Evolutionary conservation across 495 filamentous ascomycete species (phyloP), one percentile per base, ranked within the genome.

Genomic region (Neurospora sp.): DNA sequence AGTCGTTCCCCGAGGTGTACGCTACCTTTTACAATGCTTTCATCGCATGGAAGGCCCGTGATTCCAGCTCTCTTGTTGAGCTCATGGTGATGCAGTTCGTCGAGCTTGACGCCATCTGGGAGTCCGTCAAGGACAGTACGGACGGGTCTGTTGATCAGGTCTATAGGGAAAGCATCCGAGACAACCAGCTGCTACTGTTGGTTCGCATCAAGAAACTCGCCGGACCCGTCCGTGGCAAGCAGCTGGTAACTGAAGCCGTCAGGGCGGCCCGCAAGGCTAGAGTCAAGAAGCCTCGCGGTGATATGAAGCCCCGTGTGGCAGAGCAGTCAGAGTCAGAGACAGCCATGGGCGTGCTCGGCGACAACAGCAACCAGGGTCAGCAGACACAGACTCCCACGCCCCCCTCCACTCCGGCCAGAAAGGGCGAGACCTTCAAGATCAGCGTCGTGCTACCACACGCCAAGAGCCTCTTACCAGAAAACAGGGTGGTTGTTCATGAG

Each of bases 11-110:
- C 17, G 88, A 92, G 71, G 87, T 88, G 0, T 94, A 97, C 79
- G 88, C 91, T 69, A 88, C 93, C 2, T 99, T 97, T 79, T 90
- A 92, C 77, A 94, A 93, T 39, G 94, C 95, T 21, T 97, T 99
- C 81, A 91, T 94, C 75, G 92, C 94, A 11, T 99, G 96, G 96
- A 97, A 98, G 80, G 88, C 93, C 10, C 90, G 94, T 71, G 96
- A 99, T 80, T 96, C 95, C 1, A 91, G 89, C 66, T 92, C 93
- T 5, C 82, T 99, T 39, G 91, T 98, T 72, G 92, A 96, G 74
- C 93, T 95, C 71, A 98, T 99, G 96, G 86, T 98, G 34, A 90
- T 94, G 66, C 94, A 97, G 79, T 98, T 97, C 80, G 92, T 97
- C 39, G 95, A 97, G 80, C 84, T 99, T 21, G 96, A 99, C 79